A percentile compares a stretch with the other conserved stretches of the same genome.
These are phyloP conservation scores for Colletotrichum spinosum DNA, from an alignment of 2,329 filamentous ascomycete species.

Conservation along the genomic window DNA sequence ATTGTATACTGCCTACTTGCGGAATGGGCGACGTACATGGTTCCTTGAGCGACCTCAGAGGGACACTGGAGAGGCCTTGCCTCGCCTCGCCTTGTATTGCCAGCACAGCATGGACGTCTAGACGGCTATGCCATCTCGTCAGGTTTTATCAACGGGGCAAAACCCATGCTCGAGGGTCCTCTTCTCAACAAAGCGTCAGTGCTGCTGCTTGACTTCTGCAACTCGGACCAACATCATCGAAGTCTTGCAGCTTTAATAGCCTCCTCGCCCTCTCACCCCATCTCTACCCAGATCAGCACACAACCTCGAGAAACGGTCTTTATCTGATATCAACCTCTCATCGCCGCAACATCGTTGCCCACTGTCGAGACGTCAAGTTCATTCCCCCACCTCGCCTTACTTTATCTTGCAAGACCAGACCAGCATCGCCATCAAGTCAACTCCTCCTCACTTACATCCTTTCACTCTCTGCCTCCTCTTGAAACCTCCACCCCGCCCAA, in stretches of 20 bases:
- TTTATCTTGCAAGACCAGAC: too few species aligned
- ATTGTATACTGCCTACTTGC: conserved; percentile 22
- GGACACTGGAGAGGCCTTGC: not conserved
- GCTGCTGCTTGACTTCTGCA: conserved; percentile 4
- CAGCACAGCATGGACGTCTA: conserved; percentile 13
- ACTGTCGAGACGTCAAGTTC: conserved; percentile 15
- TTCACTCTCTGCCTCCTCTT: conserved; percentile 2
- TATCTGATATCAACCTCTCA: conserved; percentile 14
- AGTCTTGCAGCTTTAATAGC: conserved; percentile 28
- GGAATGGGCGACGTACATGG: conserved; percentile 22
- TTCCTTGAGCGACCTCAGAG: conserved; percentile 22
- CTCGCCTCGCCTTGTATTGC: too few species aligned
- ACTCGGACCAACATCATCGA: conserved; percentile 15
- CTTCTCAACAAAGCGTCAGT: conserved; percentile 4
- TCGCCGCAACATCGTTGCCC: not conserved
- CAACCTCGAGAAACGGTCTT: conserved; percentile 11
- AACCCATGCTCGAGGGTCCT: conserved; percentile 27
- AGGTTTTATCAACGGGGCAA: conserved; percentile 31
- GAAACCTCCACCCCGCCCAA: conserved; percentile 27
- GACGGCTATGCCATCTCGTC: conserved; percentile 4
- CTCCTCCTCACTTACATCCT: conserved; percentile 10
- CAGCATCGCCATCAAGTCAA: conserved; percentile 1
- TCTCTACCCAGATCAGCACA: not conserved
- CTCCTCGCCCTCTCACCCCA: not conserved
- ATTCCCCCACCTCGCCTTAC: not conserved